Conservation (phyloP, 805 yeast genomes). For the Saturnispora dispora region DNA sequence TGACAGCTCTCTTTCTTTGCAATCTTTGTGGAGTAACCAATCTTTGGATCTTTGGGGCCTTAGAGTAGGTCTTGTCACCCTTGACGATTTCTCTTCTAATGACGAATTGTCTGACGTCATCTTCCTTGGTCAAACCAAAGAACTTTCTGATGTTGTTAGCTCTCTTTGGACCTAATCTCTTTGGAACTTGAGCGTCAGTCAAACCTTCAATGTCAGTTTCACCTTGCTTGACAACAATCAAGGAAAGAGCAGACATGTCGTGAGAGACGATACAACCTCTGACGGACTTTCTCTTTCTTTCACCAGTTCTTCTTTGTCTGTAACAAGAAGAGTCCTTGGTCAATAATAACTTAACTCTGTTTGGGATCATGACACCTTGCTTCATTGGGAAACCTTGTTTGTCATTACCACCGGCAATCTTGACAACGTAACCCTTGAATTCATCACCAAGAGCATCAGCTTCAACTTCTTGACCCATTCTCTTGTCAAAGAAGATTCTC, state of each 20-base stretch:
- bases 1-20: slow-evolving; percentile 98
- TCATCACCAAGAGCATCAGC: slow-evolving; percentile 98
- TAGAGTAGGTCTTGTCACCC: slow-evolving; percentile 97
- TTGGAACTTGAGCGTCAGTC: slow-evolving; percentile 90
- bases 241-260: slow-evolving; percentile 92
- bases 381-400: slow-evolving; percentile 99
- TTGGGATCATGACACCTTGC: slow-evolving; percentile 99
- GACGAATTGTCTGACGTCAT: slow-evolving; percentile 83
- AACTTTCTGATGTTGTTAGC: slow-evolving; percentile 99
- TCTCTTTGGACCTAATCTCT: slow-evolving; percentile 99
- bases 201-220: slow-evolving; percentile 92
- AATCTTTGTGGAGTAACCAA: slow-evolving; percentile 97
- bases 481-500: slow-evolving; percentile 97
- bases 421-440: slow-evolving; percentile 98
- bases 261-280: slow-evolving; percentile 98
- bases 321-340: slow-evolving; percentile 95
- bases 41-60: slow-evolving; percentile 99
- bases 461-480: slow-evolving; percentile 99
- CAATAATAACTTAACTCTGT: slow-evolving; percentile 95
- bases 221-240: slow-evolving; percentile 94
- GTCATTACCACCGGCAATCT: slow-evolving; percentile 99
- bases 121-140: slow-evolving; percentile 95
- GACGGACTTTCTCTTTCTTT: slow-evolving; percentile 99
- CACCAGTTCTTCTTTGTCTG: slow-evolving; percentile 99
- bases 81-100: slow-evolving; percentile 97